A percentile compares a stretch with the other conserved stretches of the same genome.
Conservation (phyloP, 1,139 yeast species). For the Hyphopichia pseudoburtonii region DNA sequence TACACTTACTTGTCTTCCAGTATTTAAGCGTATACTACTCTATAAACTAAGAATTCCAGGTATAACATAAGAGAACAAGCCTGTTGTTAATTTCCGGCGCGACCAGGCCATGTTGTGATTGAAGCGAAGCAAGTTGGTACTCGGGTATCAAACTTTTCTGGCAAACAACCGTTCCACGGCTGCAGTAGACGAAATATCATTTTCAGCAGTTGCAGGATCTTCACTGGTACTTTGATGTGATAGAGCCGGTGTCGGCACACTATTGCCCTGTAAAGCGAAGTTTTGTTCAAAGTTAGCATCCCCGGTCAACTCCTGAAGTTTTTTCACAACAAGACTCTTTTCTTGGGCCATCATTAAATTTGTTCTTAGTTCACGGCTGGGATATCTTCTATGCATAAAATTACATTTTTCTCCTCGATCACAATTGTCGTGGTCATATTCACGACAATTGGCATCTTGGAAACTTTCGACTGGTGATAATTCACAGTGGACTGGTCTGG, state of each 20-base stretch:
- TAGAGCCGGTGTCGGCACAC: no score
- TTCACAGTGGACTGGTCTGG: slow-evolving; percentile 79
- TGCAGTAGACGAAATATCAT: slow-evolving; percentile 8
- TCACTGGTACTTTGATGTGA: no score
- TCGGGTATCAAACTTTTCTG: no score
- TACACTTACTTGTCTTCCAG: no score
- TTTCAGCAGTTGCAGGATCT: background rate
- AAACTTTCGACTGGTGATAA: slow-evolving; percentile 74
- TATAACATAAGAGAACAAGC: no score
- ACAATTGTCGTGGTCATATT: slow-evolving; percentile 64
- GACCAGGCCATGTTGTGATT: no score
- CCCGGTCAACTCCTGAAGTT: slow-evolving; percentile 11
- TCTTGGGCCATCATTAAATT: slow-evolving; percentile 41
- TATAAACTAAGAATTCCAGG: no score
- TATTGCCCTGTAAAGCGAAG: no score
- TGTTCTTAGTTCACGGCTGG: slow-evolving; percentile 42
- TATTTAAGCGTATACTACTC: no score
- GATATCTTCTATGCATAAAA: slow-evolving; percentile 76
- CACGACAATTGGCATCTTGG: slow-evolving; percentile 72
- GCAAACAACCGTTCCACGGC: slow-evolving; percentile 9
- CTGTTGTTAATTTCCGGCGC: no score
- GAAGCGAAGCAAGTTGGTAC: no score
- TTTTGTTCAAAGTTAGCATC: background rate
- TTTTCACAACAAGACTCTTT: slow-evolving; percentile 22
- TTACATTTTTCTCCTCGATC: slow-evolving; percentile 81